Evolutionary conservation across 352 stramenopile species (phyloP).

Genomic region (Peronosclerospora sorghi): DNA sequence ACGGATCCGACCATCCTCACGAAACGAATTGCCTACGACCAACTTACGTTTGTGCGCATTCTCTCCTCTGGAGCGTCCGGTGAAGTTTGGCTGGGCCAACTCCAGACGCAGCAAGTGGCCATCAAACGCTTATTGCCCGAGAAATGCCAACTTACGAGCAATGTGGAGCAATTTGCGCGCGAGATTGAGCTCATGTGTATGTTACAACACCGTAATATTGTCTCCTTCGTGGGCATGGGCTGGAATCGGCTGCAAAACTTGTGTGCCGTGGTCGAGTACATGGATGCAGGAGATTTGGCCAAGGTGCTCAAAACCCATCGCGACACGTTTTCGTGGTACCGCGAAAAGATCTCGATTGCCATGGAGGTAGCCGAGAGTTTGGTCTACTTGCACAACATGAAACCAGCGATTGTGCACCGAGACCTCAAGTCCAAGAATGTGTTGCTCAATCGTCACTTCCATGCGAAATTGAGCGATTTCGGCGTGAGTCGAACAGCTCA

Average conservation of each 20-base stretch:
- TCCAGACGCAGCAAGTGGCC: conserved; percentile 56
- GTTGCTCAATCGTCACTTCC: conserved; percentile 49
- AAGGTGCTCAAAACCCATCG: conserved; percentile 45
- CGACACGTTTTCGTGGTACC: conserved; percentile 44
- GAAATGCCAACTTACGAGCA: conserved; percentile 36
- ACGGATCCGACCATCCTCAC: conserved; percentile 36
- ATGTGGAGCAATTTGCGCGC: conserved; percentile 52
- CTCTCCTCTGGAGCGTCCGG: conserved; percentile 61
- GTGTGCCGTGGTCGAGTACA: conserved; percentile 73
- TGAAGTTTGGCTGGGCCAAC: conserved; percentile 58
- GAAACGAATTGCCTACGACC: conserved; percentile 48
- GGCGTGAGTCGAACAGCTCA: conserved; percentile 65
- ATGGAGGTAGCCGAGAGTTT: conserved; percentile 77
- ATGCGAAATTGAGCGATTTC: conserved; percentile 84
- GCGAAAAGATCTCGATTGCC: conserved; percentile 69
- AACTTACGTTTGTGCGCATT: conserved; percentile 52
- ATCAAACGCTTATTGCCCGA: conserved; percentile 63
- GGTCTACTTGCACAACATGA: conserved; percentile 73
- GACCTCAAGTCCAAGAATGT: conserved; percentile 86
- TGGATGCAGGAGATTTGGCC: conserved; percentile 59
- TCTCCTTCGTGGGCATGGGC: conserved; percentile 60
- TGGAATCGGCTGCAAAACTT: conserved; percentile 56
- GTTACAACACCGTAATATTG: conserved; percentile 67
- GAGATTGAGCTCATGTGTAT: conserved; percentile 67
- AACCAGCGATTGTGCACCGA: conserved; percentile 67